Evolutionary conservation across 1,284 basidiomycete species (phyloP).

Genomic region (Austroboletus novae-zelandiae): DNA sequence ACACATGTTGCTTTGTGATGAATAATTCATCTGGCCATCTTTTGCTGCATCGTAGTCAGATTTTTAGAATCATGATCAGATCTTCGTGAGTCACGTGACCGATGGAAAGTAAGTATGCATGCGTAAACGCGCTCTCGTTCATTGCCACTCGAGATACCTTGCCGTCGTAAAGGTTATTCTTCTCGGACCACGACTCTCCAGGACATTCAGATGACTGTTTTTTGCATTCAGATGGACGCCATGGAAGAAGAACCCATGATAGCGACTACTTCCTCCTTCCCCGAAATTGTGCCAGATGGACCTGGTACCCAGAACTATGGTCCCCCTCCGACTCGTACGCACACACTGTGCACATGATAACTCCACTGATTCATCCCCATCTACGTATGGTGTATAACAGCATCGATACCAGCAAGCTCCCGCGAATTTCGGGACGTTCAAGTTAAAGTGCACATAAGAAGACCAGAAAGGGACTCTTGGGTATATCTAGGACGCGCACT

Average conservation of each 20-base stretch:
- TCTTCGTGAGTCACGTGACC: conserved; percentile 20
- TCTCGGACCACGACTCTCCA: neutral
- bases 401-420: conserved; percentile 26
- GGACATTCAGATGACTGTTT: neutral
- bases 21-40: too few relatives aligned
- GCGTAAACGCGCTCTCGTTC: neutral
- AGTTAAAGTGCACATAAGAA: conserved; percentile 79
- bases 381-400: conserved; percentile 15
- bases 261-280: conserved; percentile 18
- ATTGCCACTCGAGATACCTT: conserved; percentile 25
- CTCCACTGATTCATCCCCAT: conserved; percentile 12
- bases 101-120: conserved; percentile 1
- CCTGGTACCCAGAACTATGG: conserved; percentile 16
- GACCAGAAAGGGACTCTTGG: conserved; percentile 78
- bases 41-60: too few relatives aligned
- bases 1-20: too few relatives aligned
- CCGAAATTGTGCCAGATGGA: conserved; percentile 18
- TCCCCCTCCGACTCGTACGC: conserved; percentile 20
- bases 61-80: neutral
- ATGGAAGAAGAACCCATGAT: conserved; percentile 35
- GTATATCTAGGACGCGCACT: conserved; percentile 72
- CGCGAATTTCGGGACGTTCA: conserved; percentile 72
- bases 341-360: neutral
- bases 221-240: conserved; percentile 27
- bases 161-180: neutral